Evolutionary conservation across 352 stramenopile genomes (phyloP), one percentile per base, ranked within the genome.

Genomic region (Phytophthora colocasiae): DNA sequence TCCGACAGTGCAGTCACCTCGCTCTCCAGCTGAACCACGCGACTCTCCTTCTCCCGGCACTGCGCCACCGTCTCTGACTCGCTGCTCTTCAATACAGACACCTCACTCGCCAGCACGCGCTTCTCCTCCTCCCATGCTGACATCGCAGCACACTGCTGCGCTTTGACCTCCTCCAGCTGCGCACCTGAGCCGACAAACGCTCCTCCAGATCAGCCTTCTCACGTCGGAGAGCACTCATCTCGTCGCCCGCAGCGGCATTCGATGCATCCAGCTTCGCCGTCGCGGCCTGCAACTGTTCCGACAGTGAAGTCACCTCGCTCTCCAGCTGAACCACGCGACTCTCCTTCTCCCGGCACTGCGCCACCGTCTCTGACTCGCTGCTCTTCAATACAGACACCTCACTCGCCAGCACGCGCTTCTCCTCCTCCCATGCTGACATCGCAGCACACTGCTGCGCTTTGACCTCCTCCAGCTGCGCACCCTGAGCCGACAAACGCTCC

Each of bases 41-140:
- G 48, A 15, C 43, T 43, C 9, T 58, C 56, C 41, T 64, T 64
- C 31, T 62, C 60, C 29, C 8, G 61, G 51, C 50, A 57, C 26
- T 54, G 49, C 19, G 54, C 60, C 44, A 66, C 15, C 29, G 38
- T 38, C 6, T 54, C 40, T 40, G 40, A 56, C 24, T 63, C 46
- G 14, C 58, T 57, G 44, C 62, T 61, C 58, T 69, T 59, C 55
- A 68, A 15, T 27, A 7, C 26, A 46, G 29, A 64, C 36, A 74
- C 58, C 41, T 71, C 58, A 22, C 50, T 74, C 60, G 32, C 57
- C 56, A 75, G 31, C 44, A 43, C 34, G 53, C 49, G n/a, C 58
- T 69, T 75, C 63, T 75, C 51, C 29, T 66, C 56, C 50, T 75
- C 57, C 48, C 73, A 36, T 11, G 47, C 51, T 32, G 39, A 22